These are phyloP conservation scores for Claviceps lovelessii DNA, from an alignment of 2,329 filamentous ascomycete species.

Conservation along the genomic window DNA sequence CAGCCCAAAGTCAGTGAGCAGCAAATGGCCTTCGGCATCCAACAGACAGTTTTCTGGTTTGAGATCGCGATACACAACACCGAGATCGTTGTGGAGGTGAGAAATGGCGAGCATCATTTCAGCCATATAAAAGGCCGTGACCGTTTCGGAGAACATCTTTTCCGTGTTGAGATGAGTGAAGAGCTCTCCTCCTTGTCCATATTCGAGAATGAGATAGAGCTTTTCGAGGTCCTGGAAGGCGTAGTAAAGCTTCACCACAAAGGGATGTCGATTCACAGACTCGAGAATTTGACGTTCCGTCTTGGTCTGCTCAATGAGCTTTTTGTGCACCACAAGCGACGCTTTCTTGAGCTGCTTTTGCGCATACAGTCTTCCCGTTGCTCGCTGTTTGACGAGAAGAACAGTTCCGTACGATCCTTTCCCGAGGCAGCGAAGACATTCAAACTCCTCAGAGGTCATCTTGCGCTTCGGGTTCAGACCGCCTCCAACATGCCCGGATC, in stretches of 20 bases:
- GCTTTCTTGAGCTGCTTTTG: slow-evolving; percentile 99
- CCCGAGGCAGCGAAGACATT: slow-evolving; percentile 78
- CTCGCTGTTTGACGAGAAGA: slow-evolving; percentile 75
- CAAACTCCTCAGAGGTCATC: slow-evolving; percentile 85
- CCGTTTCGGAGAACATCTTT: slow-evolving; percentile 85
- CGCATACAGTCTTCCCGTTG: slow-evolving; percentile 79
- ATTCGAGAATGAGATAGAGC: slow-evolving; percentile 92
- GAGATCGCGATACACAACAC: slow-evolving; percentile 90
- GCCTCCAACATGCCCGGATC: slow-evolving; percentile 33
- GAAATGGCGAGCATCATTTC: slow-evolving; percentile 92
- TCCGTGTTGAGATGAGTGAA: slow-evolving; percentile 91
- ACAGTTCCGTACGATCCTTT: slow-evolving; percentile 96
- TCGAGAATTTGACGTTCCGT: slow-evolving; percentile 91
- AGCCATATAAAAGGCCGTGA: slow-evolving; percentile 94
- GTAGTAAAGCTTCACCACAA: slow-evolving; percentile 96
- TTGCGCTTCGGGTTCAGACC: slow-evolving; percentile 51
- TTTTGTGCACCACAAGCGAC: slow-evolving; percentile 86
- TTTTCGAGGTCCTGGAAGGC: slow-evolving; percentile 98
- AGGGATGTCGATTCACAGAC: slow-evolving; percentile 89
- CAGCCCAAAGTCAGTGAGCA: slow-evolving; percentile 91
- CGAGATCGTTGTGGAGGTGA: slow-evolving; percentile 80
- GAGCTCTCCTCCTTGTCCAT: slow-evolving; percentile 89
- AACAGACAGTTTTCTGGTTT: slow-evolving; percentile 97
- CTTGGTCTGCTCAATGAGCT: slow-evolving; percentile 91
- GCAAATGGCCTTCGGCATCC: slow-evolving; percentile 77